Base-by-base conservation (phyloP, 1,139 yeast species). In the Yamadazyma epiphylla region DNA sequence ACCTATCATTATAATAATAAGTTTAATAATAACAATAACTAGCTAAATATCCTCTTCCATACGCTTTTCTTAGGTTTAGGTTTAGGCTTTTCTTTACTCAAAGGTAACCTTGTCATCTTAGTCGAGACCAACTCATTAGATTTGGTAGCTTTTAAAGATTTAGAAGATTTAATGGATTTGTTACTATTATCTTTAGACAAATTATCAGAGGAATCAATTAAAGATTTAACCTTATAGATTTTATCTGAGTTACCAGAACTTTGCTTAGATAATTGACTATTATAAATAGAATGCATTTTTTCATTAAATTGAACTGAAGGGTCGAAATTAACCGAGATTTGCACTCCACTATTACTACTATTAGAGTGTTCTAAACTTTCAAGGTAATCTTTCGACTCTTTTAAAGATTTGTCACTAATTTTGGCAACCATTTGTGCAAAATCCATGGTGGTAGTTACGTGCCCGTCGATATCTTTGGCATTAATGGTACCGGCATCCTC, bases 171-270 rank as follows among this genome's bases (percentile, higher is more conserved):
- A 11, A 20, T 20, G 20, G 26, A n/a, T 15, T 24, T 24, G 19
- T 24, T 19, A 15, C 8, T 7, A 20, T 20, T 20, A 10, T 11
- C 14, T 10, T 27, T 28, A 27, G 30, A 33, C 3, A 29, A 19
- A 21, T 32, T 21, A n/a, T 24, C 24, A 16, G 30, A 29, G 25
- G 35, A 35, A 25, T 41, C 47, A 28, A 61, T 51, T 39, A 65
- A 42, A 19, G 70, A 62, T 32, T 58, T 60, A n/a, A 67, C 72
- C 41, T 64, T 63, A 50, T 66, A 65, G 27, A 62, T 54, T 9
- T 46, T 20, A 24, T 43, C 46, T n/a, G 33, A 29, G 13, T 33
- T 37, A 9, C 27, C 32, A 17, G 43, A 36, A 20, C 30, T 41
- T 17, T 28, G 33, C 11, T 31, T 33, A 15, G 33, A 29, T n/a